Conservation (phyloP, 208 protist genomes). For the Naegleria gruberi region DNA sequence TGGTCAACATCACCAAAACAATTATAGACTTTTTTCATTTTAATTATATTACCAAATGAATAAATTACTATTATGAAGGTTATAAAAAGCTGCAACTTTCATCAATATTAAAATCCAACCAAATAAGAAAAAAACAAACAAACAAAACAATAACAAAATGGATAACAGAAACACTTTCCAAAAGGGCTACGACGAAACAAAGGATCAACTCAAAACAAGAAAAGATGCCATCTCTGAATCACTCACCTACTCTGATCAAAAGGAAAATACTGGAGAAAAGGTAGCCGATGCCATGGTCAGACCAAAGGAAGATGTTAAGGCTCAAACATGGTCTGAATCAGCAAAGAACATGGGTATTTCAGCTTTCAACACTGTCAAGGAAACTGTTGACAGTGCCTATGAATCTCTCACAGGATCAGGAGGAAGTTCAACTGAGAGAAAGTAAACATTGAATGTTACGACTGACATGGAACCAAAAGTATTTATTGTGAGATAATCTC, state of each 20-base stretch:
- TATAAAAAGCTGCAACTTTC: too few relatives aligned
- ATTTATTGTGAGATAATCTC: too few relatives aligned
- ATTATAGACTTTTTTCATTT: too few relatives aligned
- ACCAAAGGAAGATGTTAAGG: not conserved
- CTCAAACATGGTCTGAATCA: not conserved
- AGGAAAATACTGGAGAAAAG: not conserved
- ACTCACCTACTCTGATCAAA: not conserved
- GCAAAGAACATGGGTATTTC: not conserved
- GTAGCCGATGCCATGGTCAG: not conserved
- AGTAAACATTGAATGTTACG: too few relatives aligned
- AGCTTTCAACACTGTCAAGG: not conserved
- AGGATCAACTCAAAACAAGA: not conserved
- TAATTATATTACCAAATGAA: too few relatives aligned
- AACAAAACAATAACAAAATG: too few relatives aligned
- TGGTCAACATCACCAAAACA: too few relatives aligned
- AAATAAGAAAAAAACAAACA: too few relatives aligned
- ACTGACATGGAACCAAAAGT: too few relatives aligned
- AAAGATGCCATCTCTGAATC: not conserved
- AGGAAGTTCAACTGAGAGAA: not conserved
- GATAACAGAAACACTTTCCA: not conserved
- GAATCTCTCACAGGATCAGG: not conserved
- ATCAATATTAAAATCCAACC: too few relatives aligned
- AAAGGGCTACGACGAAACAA: not conserved
- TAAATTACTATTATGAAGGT: too few relatives aligned
- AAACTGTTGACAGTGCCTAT: not conserved